These are phyloP conservation scores for Pestalotiopsis sp. DNA, from an alignment of 2,329 filamentous ascomycete genomes.

Conservation along the genomic window DNA sequence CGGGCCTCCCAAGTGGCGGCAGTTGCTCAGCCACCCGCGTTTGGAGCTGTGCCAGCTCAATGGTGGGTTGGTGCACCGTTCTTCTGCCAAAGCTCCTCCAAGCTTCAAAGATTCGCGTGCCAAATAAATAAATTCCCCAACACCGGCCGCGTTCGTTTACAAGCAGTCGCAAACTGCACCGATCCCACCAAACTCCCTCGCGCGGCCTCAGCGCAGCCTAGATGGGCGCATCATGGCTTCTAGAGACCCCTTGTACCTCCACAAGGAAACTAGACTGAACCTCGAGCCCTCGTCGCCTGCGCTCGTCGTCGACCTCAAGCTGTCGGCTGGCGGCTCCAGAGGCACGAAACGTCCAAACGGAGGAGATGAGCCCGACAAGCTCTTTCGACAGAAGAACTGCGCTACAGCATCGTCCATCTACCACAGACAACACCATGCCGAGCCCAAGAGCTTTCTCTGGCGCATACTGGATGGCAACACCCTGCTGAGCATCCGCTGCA, in stretches of 20 bases:
- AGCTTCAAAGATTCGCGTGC: conserved; percentile 11
- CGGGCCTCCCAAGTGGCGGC: neutral
- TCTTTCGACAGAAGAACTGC: conserved; percentile 73
- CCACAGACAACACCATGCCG: conserved; percentile 74
- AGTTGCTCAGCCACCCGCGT: neutral
- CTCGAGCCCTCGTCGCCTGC: conserved; percentile 72
- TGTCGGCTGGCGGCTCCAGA: conserved; percentile 57
- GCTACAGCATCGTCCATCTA: conserved; percentile 82
- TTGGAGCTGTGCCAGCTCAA: neutral
- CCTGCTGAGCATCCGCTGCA: conserved; percentile 79
- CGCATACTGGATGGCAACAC: conserved; percentile 80
- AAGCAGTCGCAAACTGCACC: neutral
- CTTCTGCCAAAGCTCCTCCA: neutral
- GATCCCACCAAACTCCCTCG: neutral
- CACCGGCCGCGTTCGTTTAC: neutral
- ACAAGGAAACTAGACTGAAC: conserved; percentile 86
- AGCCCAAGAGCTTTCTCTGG: conserved; percentile 89
- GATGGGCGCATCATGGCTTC: conserved; percentile 73
- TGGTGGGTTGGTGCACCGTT: neutral
- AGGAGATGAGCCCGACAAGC: conserved; percentile 67
- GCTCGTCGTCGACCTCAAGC: conserved; percentile 71
- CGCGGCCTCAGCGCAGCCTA: conserved; percentile 25
- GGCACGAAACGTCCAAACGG: conserved; percentile 43
- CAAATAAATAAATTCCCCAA: conserved; percentile 9
- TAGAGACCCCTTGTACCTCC: conserved; percentile 66